Conservation (phyloP, 2,329 filamentous ascomycete species). For the Alternaria panax region DNA sequence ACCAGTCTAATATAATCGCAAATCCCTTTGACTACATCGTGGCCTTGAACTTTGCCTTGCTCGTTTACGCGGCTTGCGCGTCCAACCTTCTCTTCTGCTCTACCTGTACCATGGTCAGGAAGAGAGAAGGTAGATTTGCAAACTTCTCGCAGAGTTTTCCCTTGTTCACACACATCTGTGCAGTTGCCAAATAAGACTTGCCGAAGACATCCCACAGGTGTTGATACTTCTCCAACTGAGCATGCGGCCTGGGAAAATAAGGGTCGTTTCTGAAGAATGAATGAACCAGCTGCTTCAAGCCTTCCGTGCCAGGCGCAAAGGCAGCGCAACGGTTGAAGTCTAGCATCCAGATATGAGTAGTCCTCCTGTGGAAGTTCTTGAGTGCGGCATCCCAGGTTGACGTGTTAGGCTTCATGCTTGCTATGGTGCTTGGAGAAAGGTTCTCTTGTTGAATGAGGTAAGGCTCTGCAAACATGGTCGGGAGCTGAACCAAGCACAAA, state of each 20-base stretch:
- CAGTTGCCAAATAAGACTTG: neutral
- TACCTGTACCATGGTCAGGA: neutral
- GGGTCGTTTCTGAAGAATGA: constrained; percentile 61
- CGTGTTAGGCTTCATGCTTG: neutral
- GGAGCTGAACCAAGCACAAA: constrained; percentile 57
- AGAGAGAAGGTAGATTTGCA: neutral
- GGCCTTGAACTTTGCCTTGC: neutral
- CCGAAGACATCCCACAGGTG: neutral
- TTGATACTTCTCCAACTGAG: neutral
- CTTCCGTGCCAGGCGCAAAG: constrained; percentile 50
- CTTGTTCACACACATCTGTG: neutral
- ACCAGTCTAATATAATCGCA: too few species aligned
- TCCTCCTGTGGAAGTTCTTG: neutral
- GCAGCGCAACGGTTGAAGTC: constrained; percentile 66
- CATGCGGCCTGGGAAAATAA: constrained; percentile 51
- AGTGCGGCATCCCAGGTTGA: neutral
- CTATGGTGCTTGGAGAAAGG: neutral
- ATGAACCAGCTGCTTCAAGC: constrained; percentile 51
- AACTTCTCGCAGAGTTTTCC: neutral
- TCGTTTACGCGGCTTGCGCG: neutral
- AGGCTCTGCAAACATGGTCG: neutral
- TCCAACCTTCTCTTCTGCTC: neutral
- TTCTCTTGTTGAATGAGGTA: neutral
- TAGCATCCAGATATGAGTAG: constrained; percentile 50
- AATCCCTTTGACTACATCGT: too few species aligned